Evolutionary conservation across 768 basidiomycete genomes (phyloP).

Genomic region (Termitomyces sp.): DNA sequence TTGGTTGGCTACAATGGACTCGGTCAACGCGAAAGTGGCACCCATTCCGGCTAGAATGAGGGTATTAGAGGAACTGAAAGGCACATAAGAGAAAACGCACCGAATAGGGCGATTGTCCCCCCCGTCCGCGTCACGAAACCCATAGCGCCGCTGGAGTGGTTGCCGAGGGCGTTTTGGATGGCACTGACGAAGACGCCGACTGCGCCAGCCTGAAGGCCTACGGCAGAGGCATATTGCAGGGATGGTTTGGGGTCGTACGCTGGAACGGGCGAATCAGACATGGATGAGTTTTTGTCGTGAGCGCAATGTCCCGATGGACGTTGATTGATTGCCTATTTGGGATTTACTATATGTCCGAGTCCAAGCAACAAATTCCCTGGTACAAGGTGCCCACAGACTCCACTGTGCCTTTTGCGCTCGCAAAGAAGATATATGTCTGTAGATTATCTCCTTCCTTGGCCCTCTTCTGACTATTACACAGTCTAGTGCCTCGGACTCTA

Average conservation of each 20-base stretch:
- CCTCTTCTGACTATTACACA: conserved; percentile 9
- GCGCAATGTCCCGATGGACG: conserved; percentile 15
- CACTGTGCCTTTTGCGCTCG: conserved; percentile 35
- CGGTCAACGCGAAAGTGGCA: conserved; percentile 77
- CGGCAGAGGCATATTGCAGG: conserved; percentile 46
- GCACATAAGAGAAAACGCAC: conserved; percentile 38
- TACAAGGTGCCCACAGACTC: conserved; percentile 25
- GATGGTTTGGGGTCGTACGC: conserved; percentile 46
- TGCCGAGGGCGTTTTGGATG: conserved; percentile 73
- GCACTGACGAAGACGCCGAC: conserved; percentile 65
- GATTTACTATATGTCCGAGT: conserved; percentile 12
- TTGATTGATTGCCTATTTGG: conserved; percentile 22
- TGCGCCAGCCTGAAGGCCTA: conserved; percentile 58
- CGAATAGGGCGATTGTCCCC: conserved; percentile 87
- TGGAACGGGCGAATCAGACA: conserved; percentile 27
- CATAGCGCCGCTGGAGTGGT: conserved; percentile 72
- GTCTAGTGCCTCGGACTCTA: conserved; percentile 21
- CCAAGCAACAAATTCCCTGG: conserved; percentile 22
- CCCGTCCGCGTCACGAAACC: conserved; percentile 87
- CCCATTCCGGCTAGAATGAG: conserved; percentile 77
- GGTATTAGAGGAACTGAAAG: neutral
- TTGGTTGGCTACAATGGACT: conserved; percentile 75
- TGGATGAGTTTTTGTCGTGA: conserved; percentile 19
- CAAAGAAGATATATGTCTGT: conserved; percentile 40
- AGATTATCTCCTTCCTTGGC: neutral